These are phyloP conservation scores for Pythium oligandrum DNA, from an alignment of 352 stramenopile species.

Conservation along the genomic window DNA sequence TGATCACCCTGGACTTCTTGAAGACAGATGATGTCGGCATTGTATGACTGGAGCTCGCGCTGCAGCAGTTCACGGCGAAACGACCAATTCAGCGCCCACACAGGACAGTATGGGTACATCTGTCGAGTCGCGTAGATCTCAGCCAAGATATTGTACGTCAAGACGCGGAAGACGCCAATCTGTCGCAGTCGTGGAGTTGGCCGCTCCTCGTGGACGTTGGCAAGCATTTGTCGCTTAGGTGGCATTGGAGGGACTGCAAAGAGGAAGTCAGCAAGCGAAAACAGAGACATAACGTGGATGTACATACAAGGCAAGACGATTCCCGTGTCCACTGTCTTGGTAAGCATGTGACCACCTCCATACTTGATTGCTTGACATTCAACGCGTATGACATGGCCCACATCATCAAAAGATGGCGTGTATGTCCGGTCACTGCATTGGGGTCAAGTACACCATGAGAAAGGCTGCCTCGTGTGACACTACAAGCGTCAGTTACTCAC, in stretches of 20 bases:
- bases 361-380: slow-evolving; percentile 66
- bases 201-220: slow-evolving; percentile 75
- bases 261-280: slow-evolving; percentile 7
- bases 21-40: slow-evolving; percentile 97
- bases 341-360: slow-evolving; percentile 43
- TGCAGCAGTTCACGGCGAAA: slow-evolving; percentile 91
- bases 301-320: slow-evolving; percentile 83
- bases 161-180: slow-evolving; percentile 77
- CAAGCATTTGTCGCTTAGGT: slow-evolving; percentile 76
- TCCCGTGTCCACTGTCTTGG: slow-evolving; percentile 76
- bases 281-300: no score
- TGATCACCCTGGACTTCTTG: slow-evolving; percentile 98
- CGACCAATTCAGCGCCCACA: slow-evolving; percentile 97
- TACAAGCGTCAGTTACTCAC: slow-evolving; percentile 6
- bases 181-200: slow-evolving; percentile 65
- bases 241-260: slow-evolving; percentile 69
- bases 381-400: slow-evolving; percentile 72
- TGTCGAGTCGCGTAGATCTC: slow-evolving; percentile 90
- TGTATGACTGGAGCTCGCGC: slow-evolving; percentile 87
- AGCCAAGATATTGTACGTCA: slow-evolving; percentile 91
- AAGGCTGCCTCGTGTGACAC: no score
- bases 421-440: background rate
- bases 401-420: background rate
- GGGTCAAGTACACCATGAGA: no score
- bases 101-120: slow-evolving; percentile 96